Conservation (phyloP, 495 filamentous ascomycete genomes). For the Trichocladium uniseriatum region DNA sequence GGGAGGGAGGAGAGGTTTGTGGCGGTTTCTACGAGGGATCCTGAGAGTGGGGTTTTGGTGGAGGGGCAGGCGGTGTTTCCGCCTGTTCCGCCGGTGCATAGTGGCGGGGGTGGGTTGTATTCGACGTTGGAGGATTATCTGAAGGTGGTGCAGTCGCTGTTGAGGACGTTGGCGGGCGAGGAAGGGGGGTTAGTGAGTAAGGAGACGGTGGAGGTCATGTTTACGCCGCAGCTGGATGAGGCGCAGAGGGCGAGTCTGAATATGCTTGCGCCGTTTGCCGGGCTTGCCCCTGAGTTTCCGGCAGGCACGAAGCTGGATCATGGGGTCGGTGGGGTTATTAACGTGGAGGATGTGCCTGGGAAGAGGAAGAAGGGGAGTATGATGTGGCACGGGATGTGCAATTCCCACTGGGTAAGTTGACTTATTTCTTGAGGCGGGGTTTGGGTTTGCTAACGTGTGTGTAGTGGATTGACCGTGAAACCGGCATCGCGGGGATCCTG, state of each 20-base stretch:
- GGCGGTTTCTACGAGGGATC: constrained; percentile 2
- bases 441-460: background rate
- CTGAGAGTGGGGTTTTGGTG: background rate
- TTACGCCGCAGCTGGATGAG: constrained; percentile 40
- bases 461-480: constrained; percentile 30
- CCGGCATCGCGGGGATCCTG: constrained; percentile 23
- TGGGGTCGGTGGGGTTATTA: constrained; percentile 23
- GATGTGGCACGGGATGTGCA: constrained; percentile 27
- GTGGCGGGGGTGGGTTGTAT: constrained; percentile 47
- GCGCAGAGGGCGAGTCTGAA: constrained; percentile 9
- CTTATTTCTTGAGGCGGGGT: background rate
- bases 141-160: constrained; percentile 41
- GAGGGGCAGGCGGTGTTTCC: constrained; percentile 5
- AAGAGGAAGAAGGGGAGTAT: constrained; percentile 29
- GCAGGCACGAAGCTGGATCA: constrained; percentile 9
- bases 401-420: constrained; percentile 25
- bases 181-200: constrained; percentile 10
- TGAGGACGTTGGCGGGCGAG: constrained; percentile 16
- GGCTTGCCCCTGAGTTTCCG: constrained; percentile 18
- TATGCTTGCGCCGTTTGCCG: background rate
- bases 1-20: background rate
- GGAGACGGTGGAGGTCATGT: constrained; percentile 42
- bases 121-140: constrained; percentile 38
- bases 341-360: constrained; percentile 21
- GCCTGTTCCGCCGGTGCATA: constrained; percentile 15